Percentiles rank a stretch among this genome's conserved stretches.
Conservation (phyloP, 139 green algal species). For the Haematococcus lacustris region DNA sequence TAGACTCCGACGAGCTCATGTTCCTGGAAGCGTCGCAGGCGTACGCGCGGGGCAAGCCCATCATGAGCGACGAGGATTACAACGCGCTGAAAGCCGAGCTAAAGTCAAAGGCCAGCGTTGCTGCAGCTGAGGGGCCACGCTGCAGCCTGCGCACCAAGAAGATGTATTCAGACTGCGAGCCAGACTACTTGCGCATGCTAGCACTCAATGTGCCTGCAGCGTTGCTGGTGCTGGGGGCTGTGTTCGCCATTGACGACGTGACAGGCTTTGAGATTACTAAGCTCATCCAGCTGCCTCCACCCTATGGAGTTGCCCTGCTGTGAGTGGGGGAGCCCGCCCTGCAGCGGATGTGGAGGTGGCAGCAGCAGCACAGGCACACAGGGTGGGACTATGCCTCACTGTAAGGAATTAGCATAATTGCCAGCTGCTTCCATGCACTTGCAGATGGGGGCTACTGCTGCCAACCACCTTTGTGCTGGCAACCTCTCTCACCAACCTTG, state of each 20-base stretch:
- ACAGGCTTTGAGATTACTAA: conserved; percentile 74
- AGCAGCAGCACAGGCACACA: not conserved
- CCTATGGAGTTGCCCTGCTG: conserved; percentile 68
- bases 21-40: conserved; percentile 78
- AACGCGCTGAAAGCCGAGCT: conserved; percentile 69
- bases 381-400: not conserved
- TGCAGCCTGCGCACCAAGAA: conserved; percentile 70
- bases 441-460: conserved; percentile 73
- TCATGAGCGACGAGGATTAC: conserved; percentile 80
- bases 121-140: conserved; percentile 58
- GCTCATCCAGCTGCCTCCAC: conserved; percentile 72
- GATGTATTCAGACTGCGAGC: conserved; percentile 33
- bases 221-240: conserved; percentile 54
- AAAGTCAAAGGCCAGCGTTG: conserved; percentile 43
- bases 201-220: conserved; percentile 79
- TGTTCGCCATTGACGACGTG: conserved; percentile 81
- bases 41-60: conserved; percentile 55
- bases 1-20: conserved; percentile 62
- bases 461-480: conserved; percentile 69
- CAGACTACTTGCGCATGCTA: conserved; percentile 79
- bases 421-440: not conserved
- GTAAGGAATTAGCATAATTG: not conserved
- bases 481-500: conserved; percentile 72
- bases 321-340: conserved; percentile 1
- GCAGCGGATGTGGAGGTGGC: not conserved